Base-by-base conservation (phyloP, 345 rosid genomes). In the Mangifera indica region DNA sequence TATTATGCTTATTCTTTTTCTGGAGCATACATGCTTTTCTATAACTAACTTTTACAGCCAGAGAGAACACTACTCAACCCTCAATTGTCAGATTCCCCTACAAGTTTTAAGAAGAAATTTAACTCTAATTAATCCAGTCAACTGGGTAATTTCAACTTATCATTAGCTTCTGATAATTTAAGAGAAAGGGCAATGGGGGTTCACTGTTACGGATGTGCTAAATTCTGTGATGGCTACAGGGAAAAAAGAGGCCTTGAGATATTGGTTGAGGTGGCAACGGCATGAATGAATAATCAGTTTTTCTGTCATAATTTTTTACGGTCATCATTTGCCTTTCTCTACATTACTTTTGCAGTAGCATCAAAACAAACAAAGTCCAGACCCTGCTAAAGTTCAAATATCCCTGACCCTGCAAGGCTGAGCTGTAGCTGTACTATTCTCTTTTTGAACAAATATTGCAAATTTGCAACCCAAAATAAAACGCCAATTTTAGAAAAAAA, bases 341-440 rank as follows among this genome's bases (percentile, higher is more conserved):
- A 67, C 20, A 67, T 54, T 24, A 37, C 60, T 67, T 67, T 8
- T n/a, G 49, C 60, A 71, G 64, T 11, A 45, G 58, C 26, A 60
- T 44, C 32, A 63, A 26, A 68, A 7, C 60, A 72, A 49, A 37
- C 48, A 71, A 55, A 21, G 24, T 26, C 14, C 54, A 48, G 17
- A 22, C 74, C 59, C 21, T 34, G 66, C 75, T 40, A 74, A 70
- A 74, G 69, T 66, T 60, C 20, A 64, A 59, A 64, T 29, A 53
- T 6, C 42, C 66, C 8, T 58, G 63, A 46, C 71, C 70, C 63
- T 42, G 77, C 59, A 63, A 26, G 53, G 63, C 32, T 44, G 64
- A 56, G 68, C 63, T 70, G 73, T 58, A 60, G 56, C 17, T 17
- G 57, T 12, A 13, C 40, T 29, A 29, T 1, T 29, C 32, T 3